phyloP scores from a whole-genome alignment of 1,284 basidiomycete species.

The Sporisorium reilianum region DNA sequence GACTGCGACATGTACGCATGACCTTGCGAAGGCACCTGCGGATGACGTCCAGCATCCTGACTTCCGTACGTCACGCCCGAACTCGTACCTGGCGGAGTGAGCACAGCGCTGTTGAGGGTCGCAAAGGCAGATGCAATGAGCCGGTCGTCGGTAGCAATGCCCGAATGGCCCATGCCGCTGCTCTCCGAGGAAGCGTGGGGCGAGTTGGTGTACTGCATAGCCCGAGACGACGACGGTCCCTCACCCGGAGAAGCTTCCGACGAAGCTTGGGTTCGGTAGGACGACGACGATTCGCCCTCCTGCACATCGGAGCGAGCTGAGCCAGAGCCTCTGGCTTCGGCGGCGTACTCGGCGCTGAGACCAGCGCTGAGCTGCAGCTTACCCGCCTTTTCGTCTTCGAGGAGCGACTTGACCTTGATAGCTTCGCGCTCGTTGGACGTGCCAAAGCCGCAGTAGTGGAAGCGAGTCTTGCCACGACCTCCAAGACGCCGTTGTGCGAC shows the following conservation, averaged over 20 bases:
- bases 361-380: conserved; percentile 51
- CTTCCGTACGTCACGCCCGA: conserved; percentile 11
- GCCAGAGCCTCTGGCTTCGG: conserved; percentile 24
- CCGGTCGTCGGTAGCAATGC: conserved; percentile 25
- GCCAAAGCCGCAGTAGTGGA: conserved; percentile 55
- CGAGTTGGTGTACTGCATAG: conserved; percentile 24
- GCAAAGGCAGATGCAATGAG: conserved; percentile 51
- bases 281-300: conserved; percentile 17
- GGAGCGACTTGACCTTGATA: conserved; percentile 48
- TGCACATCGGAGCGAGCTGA: conserved; percentile 34
- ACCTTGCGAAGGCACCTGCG: conserved; percentile 24
- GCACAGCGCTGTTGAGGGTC: conserved; percentile 41
- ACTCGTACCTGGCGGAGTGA: conserved; percentile 36
- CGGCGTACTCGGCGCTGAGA: conserved; percentile 41
- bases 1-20: conserved; percentile 11
- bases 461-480: conserved; percentile 53
- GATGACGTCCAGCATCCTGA: conserved; percentile 18
- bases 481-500: conserved; percentile 47
- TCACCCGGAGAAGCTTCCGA: conserved; percentile 1
- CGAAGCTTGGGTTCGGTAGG: conserved; percentile 1
- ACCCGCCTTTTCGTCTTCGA: conserved; percentile 53
- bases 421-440: conserved; percentile 53
- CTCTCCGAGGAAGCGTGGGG: conserved; percentile 30
- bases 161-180: conserved; percentile 15
- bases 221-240: conserved; percentile 20